Percentiles rank a stretch among this genome's conserved stretches.
Conservation (phyloP, 2,329 filamentous ascomycete species). For the Colletotrichum eleusines region DNA sequence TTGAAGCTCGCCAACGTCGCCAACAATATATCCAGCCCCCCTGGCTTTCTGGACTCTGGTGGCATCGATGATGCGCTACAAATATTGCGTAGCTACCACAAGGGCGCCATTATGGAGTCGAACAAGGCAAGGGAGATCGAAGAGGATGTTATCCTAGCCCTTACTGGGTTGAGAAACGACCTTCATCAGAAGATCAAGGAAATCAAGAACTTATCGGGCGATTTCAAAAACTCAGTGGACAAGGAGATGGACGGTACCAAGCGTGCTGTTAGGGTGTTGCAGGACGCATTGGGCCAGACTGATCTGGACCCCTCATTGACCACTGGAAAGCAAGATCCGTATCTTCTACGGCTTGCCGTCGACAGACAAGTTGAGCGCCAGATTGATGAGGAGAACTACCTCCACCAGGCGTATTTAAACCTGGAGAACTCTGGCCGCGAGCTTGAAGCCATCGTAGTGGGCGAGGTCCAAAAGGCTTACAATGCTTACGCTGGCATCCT, state of each 20-base stretch:
- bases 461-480: slow-evolving; percentile 98
- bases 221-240: slow-evolving; percentile 97
- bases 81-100: slow-evolving; percentile 86
- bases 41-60: slow-evolving; percentile 81
- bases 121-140: slow-evolving; percentile 93
- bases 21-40: slow-evolving; percentile 81
- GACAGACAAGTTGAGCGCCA: slow-evolving; percentile 93
- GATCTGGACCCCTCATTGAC: slow-evolving; percentile 82
- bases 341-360: slow-evolving; percentile 85
- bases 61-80: slow-evolving; percentile 91
- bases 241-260: slow-evolving; percentile 92
- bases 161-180: slow-evolving; percentile 88
- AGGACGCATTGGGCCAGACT: slow-evolving; percentile 82
- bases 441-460: slow-evolving; percentile 94
- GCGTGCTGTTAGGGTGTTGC: slow-evolving; percentile 82
- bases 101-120: slow-evolving; percentile 80
- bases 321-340: slow-evolving; percentile 91
- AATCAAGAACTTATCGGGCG: slow-evolving; percentile 91
- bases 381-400: slow-evolving; percentile 96
- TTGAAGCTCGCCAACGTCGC: slow-evolving; percentile 86
- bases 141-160: slow-evolving; percentile 87
- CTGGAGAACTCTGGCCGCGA: slow-evolving; percentile 94
- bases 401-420: slow-evolving; percentile 94
- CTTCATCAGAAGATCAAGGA: slow-evolving; percentile 97
- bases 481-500: slow-evolving; percentile 92